Conservation (phyloP, 345 rosid species). For the Diplotaxis tenuifolia region DNA sequence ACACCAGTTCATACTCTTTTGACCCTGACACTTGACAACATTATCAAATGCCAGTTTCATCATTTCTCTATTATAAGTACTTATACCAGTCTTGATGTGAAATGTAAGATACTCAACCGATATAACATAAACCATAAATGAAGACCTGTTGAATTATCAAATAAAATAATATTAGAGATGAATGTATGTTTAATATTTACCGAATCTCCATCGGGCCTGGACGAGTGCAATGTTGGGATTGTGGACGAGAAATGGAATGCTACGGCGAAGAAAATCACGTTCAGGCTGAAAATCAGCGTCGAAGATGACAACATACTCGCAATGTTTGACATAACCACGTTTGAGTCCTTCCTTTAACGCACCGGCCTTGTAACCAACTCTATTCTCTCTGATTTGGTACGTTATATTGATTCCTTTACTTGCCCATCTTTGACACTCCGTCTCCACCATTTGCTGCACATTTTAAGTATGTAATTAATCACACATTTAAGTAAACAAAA, state of each 20-base stretch:
- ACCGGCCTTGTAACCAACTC: slow-evolving; percentile 95
- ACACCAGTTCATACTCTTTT: slow-evolving; percentile 25
- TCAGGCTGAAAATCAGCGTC: slow-evolving; percentile 98
- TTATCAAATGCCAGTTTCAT: slow-evolving; percentile 23
- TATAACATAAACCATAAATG: neutral
- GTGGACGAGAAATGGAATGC: slow-evolving; percentile 74
- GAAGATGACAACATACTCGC: slow-evolving; percentile 86
- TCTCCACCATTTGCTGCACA: slow-evolving; percentile 89
- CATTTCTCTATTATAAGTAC: neutral
- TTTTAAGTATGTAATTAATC: neutral
- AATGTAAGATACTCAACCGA: neutral
- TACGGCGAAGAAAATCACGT: slow-evolving; percentile 80
- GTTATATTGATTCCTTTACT: slow-evolving; percentile 80
- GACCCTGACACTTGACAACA: slow-evolving; percentile 36
- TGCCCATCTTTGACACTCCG: slow-evolving; percentile 97
- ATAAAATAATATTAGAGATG: neutral
- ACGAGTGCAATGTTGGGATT: slow-evolving; percentile 89
- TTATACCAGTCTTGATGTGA: neutral
- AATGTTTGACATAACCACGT: slow-evolving; percentile 86
- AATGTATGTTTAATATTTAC: slow-evolving; percentile 40
- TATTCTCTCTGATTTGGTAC: slow-evolving; percentile 88
- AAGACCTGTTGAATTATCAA: neutral
- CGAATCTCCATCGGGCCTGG: slow-evolving; percentile 98
- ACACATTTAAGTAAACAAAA: neutral
- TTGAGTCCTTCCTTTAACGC: slow-evolving; percentile 95